Percentiles rank a stretch among this genome's conserved stretches.
These are phyloP conservation scores for Penicillium cinerascens DNA, from an alignment of 495 filamentous ascomycete genomes.

Conservation along the genomic window DNA sequence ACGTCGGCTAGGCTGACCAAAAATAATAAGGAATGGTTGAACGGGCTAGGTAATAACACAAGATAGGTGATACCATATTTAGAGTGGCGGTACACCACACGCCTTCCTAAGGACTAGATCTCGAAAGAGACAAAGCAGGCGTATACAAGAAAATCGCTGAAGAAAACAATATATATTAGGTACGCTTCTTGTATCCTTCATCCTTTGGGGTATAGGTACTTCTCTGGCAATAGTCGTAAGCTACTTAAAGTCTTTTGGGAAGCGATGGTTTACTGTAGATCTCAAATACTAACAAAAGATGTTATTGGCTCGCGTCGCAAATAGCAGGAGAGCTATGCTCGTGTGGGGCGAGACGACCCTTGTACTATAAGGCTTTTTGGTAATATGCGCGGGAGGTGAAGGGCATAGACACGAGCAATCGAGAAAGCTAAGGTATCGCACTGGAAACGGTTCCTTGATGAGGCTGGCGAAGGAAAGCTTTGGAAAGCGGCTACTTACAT, in stretches of 20 bases:
- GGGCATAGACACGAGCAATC: slow-evolving; percentile 12
- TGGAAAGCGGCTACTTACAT: slow-evolving; percentile 27
- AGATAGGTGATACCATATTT: neutral
- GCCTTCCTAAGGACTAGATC: slow-evolving; percentile 20
- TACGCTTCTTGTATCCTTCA: no score
- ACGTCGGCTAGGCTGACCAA: slow-evolving; percentile 16
- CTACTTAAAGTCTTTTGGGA: no score
- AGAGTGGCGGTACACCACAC: slow-evolving; percentile 20
- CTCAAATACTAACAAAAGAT: slow-evolving; percentile 18
- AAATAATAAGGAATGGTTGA: slow-evolving; percentile 12
- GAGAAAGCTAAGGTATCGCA: slow-evolving; percentile 15
- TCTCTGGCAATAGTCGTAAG: no score
- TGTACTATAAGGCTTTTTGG: neutral
- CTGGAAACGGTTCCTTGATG: slow-evolving; percentile 18
- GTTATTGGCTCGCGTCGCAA: slow-evolving; percentile 16
- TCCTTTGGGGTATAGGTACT: no score
- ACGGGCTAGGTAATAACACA: slow-evolving; percentile 1
- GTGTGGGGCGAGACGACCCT: slow-evolving; percentile 6
- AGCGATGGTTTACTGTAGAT: slow-evolving; percentile 23
- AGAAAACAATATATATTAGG: slow-evolving; percentile 27
- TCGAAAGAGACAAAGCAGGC: slow-evolving; percentile 5
- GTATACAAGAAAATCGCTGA: slow-evolving; percentile 20
- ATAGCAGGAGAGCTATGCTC: slow-evolving; percentile 19
- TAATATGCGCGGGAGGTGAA: slow-evolving; percentile 13
- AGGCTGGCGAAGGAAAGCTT: slow-evolving; percentile 19